Base-by-base conservation (phyloP, 73 alveolate genomes). In the Paramecium pentaurelia region DNA sequence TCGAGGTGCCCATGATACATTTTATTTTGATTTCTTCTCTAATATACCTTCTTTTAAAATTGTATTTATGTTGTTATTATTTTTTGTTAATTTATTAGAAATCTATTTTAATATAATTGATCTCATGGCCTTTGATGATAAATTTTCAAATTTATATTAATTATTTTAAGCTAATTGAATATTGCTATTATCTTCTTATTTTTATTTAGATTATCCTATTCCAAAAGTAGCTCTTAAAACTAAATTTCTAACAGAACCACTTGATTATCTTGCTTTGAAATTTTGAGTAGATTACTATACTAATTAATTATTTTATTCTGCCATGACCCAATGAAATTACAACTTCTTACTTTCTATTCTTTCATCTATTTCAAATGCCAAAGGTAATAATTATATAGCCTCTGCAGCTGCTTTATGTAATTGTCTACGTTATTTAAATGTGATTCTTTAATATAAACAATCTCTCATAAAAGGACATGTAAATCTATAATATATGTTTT, bases 241-340 rank as follows among this genome's bases (percentile, higher is more conserved):
- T 3, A 75, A 37, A 38, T 60, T 25, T 14, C 30, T 42, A 80
- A 54, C 70, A 5, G 70, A 54, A 18, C 70, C 70, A 54, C 70
- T 54, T 4, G 70, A 54, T 54, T 54, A 18, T 54, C 70, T 54
- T 0, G 14, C 70, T 34, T 54, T 54, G 4, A 54, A 54, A 54
- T 54, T 54, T 25, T 54, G 32, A 6, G 28, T 54, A 2, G 70
- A 16, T 6, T 54, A 8, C 32, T 36, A 32, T 8, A 36, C 71
- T 60, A 37, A 25, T 18, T 71, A 44, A 60, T 28, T 70, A 22
- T 64, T 64, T 32, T 89, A 49, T 89, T 89, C 94, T 4, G 92
- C 90, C 58, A 89, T 77, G n/a, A 89, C 47, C 94, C 94, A 89
- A 71, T 89, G 71, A 37, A 71, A 89, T 89, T 89, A 34, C 9